Percentiles rank a stretch among this genome's conserved stretches.
These are phyloP conservation scores for Irpex rosettiformis DNA, from an alignment of 1,284 basidiomycete genomes.

Conservation along the genomic window DNA sequence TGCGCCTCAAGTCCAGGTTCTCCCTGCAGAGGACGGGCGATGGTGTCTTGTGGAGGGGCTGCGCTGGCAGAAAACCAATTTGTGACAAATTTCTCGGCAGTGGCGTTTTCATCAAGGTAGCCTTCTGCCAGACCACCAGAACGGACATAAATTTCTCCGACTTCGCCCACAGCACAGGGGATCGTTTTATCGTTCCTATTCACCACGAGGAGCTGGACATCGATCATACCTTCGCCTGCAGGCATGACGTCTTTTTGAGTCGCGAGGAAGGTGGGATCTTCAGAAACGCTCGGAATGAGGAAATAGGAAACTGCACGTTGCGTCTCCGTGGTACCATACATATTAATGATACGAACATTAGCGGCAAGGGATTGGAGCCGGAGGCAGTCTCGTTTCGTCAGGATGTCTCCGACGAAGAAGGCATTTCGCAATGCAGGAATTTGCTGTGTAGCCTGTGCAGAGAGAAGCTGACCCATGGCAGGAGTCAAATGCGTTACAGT, in stretches of 20 bases:
- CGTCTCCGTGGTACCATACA: conserved; percentile 99
- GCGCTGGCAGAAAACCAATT: conserved; percentile 83
- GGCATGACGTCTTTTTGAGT: conserved; percentile 99
- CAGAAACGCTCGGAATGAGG: conserved; percentile 82
- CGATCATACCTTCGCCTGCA: conserved; percentile 96
- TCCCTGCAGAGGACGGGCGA: conserved; percentile 55
- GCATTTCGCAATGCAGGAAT: conserved; percentile 89
- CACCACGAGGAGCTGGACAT: conserved; percentile 96
- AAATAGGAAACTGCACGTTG: conserved; percentile 99
- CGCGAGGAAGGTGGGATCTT: conserved; percentile 87
- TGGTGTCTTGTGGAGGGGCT: conserved; percentile 63
- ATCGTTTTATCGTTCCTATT: conserved; percentile 89
- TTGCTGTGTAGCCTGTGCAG: conserved; percentile 88
- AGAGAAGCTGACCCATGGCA: conserved; percentile 98
- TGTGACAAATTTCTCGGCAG: conserved; percentile 85
- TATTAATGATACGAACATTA: conserved; percentile 96
- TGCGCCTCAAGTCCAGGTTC: conserved; percentile 66
- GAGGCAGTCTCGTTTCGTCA: conserved; percentile 97
- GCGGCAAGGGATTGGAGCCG: conserved; percentile 91
- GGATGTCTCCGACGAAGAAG: conserved; percentile 99
- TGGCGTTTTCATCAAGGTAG: conserved; percentile 85
- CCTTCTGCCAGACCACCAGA: conserved; percentile 96
- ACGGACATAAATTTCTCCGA: conserved; percentile 98
- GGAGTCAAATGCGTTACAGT: conserved; percentile 97
- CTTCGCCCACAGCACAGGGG: conserved; percentile 93